A percentile compares a stretch with the other conserved stretches of the same genome.
phyloP scores from a whole-genome alignment of 495 filamentous ascomycete genomes.

The Margaritispora aquatica region DNA sequence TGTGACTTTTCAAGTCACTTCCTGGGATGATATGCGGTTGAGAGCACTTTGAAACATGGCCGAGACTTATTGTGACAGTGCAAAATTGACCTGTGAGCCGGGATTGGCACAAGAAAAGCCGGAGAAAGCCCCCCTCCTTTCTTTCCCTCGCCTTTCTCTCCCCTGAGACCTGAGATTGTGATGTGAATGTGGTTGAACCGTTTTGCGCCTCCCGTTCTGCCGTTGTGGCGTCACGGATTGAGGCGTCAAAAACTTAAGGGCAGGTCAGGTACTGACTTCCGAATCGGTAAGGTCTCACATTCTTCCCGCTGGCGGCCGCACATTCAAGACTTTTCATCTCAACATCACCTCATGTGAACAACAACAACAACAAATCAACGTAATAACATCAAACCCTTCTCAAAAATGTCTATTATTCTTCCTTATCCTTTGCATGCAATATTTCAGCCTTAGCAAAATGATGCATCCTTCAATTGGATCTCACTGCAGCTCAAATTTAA shows the following conservation, averaged over 20 bases:
- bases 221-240: not conserved
- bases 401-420: not conserved
- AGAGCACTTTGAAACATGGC: not conserved
- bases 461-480: not conserved
- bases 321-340: not conserved
- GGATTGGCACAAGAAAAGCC: not conserved
- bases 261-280: no score
- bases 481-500: not conserved
- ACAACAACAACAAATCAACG: no score
- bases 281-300: no score
- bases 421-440: not conserved
- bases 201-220: not conserved
- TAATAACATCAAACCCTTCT: not conserved
- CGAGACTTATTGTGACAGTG: not conserved
- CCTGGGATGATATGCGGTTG: no score
- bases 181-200: not conserved
- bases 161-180: no score
- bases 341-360: not conserved
- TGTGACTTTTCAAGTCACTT: no score
- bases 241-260: no score
- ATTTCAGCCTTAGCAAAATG: not conserved
- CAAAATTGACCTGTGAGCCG: not conserved
- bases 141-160: no score
- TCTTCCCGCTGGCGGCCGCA: no score
- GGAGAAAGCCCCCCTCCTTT: no score